Conservation (phyloP, 1,284 basidiomycete genomes). For the Papiliotrema nemorosa region DNA sequence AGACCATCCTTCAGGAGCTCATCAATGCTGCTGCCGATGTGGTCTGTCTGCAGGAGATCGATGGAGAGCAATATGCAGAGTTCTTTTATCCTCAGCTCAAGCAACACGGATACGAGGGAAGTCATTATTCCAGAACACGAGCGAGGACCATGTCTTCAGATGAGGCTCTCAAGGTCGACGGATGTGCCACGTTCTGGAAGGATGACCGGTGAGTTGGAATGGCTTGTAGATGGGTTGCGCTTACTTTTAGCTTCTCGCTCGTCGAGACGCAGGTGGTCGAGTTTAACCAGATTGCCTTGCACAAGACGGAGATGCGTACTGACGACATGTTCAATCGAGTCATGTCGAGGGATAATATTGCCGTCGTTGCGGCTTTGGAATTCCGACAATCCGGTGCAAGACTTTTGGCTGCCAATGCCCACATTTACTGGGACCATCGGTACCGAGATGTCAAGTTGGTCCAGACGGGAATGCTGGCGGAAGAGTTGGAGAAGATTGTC, state of each 20-base stretch:
- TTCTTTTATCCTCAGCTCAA: slow-evolving; percentile 79
- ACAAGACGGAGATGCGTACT: slow-evolving; percentile 92
- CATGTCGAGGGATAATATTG: slow-evolving; percentile 92
- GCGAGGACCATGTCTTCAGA: slow-evolving; percentile 89
- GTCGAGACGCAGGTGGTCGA: slow-evolving; percentile 94
- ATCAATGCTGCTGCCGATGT: slow-evolving; percentile 82
- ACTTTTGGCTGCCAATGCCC: slow-evolving; percentile 83
- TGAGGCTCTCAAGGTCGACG: slow-evolving; percentile 86
- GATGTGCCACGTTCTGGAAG: slow-evolving; percentile 97
- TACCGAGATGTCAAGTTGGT: slow-evolving; percentile 97
- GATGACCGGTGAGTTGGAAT: slow-evolving; percentile 64
- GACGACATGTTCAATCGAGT: slow-evolving; percentile 99
- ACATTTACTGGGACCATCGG: slow-evolving; percentile 90
- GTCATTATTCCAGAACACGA: slow-evolving; percentile 90
- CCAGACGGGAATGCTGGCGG: slow-evolving; percentile 85
- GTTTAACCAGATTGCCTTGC: slow-evolving; percentile 90
- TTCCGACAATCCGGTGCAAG: slow-evolving; percentile 80
- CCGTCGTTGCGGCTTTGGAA: slow-evolving; percentile 82
- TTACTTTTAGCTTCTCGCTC: slow-evolving; percentile 69
- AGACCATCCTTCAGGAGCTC: slow-evolving; percentile 83
- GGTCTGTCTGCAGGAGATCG: slow-evolving; percentile 87
- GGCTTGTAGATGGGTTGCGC: slow-evolving; percentile 5
- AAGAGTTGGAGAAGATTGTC: slow-evolving; percentile 87
- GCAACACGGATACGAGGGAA: slow-evolving; percentile 81
- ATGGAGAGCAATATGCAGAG: slow-evolving; percentile 88